Base-by-base conservation (phyloP, 495 filamentous ascomycete species). In the Lichenothelia convexa region DNA sequence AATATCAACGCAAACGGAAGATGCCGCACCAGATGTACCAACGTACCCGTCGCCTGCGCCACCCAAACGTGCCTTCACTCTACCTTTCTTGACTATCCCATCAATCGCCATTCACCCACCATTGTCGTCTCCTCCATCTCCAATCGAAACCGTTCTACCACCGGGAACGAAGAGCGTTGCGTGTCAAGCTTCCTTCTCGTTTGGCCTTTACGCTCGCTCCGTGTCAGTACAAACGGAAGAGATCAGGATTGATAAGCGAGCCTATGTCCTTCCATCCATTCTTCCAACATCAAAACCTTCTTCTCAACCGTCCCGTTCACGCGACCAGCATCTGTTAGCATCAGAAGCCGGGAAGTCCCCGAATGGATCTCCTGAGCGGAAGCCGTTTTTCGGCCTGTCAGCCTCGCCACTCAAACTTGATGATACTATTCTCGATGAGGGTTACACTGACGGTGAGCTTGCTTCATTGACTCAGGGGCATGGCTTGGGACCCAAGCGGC, bases 401-500 rank as follows among this genome's bases (percentile, higher is more conserved):
- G n/a, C n/a, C n/a, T n/a, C n/a, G n/a, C n/a, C n/a, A n/a, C n/a
- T n/a, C n/a, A n/a, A n/a, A n/a, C n/a, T n/a, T n/a, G n/a, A n/a
- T n/a, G n/a, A n/a, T n/a, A n/a, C n/a, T n/a, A n/a, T n/a, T n/a
- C n/a, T n/a, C n/a, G n/a, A n/a, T n/a, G n/a, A n/a, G n/a, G n/a
- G n/a, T n/a, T n/a, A n/a, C n/a, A n/a, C n/a, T n/a, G 84, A 82
- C 42, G 84, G 85, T 46, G 80, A 87, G 46, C 77, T 85, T 44
- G 80, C 78, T 0, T 80, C 80, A 2, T 51, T 86, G 39, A 71
- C 71, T 3, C 62, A 57, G 32, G 65, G 74, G 35, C 51, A 50
- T 4, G 64, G 57, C 23, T 65, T 68, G 11, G 64, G 67, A 15
- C 61, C 80, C 36, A 69, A 76, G 39, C 65, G 79, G 23, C 81